Base-by-base conservation (phyloP, 106 monocot genomes). In the Phalaenopsis equestris region DNA sequence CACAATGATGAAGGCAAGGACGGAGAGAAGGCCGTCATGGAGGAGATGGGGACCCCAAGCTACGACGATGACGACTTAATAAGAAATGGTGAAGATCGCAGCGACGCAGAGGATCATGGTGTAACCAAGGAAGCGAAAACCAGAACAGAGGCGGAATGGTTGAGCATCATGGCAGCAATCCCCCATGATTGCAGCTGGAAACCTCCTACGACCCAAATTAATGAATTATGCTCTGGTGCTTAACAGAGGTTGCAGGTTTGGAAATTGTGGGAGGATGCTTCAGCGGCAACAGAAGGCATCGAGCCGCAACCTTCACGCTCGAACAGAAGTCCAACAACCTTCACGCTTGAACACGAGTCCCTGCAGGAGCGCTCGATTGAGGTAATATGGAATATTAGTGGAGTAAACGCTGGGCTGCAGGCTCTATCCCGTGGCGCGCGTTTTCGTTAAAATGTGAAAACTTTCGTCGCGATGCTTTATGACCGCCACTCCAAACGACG, bases 11-110 rank as follows among this genome's bases (percentile, higher is more conserved):
- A 85, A 74, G 19, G 95, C 89, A n/a, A 90, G 85, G 21, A 48
- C 58, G 2, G 89, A 86, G 39, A 70, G 41, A 38, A 38, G 46
- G 47, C 88, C 80, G 1, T 80, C 85, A 45, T 10, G 56, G 68
- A 89, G 30, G 68, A 96, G 81, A 2, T 48, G 80, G 1, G 96
- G 90, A 42, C 87, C 91, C 96, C 96, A 96, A 36, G 75, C 82
- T 75, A 91, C 77, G 81, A 91, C 42, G 83, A 96, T 84, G 73
- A 92, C 90, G 15, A 94, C 88, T 82, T 92, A 92, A 86, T 96
- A 96, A 45, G 90, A 88, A 42, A 92, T 55, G 64, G 75, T 88
- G 73, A 87, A 61, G 79, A 96, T 83, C 23, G 84, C 86, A 30
- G 80, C 85, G 42, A 94, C 88, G 57, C 92, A 72, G 72, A 87